Evolutionary conservation across 1,139 yeast genomes (phyloP).

Genomic region (Pneumocystis jirovecii): DNA sequence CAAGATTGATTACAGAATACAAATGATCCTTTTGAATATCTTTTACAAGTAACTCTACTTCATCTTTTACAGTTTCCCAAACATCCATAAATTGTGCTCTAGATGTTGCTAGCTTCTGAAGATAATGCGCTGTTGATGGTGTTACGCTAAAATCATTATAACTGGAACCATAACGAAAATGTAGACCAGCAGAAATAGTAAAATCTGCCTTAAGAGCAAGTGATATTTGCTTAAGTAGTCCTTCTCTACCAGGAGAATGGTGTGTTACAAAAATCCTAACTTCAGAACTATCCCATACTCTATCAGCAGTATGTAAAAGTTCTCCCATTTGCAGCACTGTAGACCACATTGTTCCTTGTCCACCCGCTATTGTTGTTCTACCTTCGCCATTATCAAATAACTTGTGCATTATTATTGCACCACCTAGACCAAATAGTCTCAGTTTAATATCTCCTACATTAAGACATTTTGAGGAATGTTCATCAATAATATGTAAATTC

Average conservation of each 20-base stretch:
- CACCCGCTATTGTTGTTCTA: conserved; percentile 40
- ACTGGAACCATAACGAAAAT: conserved; percentile 56
- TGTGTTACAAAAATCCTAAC: conserved; percentile 52
- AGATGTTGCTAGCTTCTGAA: conserved; percentile 46
- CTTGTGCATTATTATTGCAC: conserved; percentile 50
- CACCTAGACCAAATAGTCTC: conserved; percentile 57
- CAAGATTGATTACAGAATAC: conserved; percentile 43
- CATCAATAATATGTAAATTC: conserved; percentile 50
- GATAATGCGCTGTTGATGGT: conserved; percentile 48
- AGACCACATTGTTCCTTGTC: conserved; percentile 63
- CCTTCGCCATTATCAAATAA: conserved; percentile 53
- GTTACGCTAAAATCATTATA: conserved; percentile 55
- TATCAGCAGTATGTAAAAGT: conserved; percentile 34
- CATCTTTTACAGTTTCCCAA: conserved; percentile 46
- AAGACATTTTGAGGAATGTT: conserved; percentile 25
- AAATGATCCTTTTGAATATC: conserved; percentile 27
- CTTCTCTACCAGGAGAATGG: conserved; percentile 52
- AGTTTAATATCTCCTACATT: conserved; percentile 32
- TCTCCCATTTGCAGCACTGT: conserved; percentile 58
- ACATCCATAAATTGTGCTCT: conserved; percentile 48
- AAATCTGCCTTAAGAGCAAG: conserved; percentile 56
- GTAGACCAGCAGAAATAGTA: conserved; percentile 56
- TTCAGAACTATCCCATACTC: conserved; percentile 29
- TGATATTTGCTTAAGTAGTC: conserved; percentile 53
- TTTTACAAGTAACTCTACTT: conserved; percentile 31